A percentile compares a stretch with the other conserved stretches of the same genome.
These are phyloP conservation scores for Clitopilus hobsonii DNA, from an alignment of 768 basidiomycete genomes.

Conservation along the genomic window DNA sequence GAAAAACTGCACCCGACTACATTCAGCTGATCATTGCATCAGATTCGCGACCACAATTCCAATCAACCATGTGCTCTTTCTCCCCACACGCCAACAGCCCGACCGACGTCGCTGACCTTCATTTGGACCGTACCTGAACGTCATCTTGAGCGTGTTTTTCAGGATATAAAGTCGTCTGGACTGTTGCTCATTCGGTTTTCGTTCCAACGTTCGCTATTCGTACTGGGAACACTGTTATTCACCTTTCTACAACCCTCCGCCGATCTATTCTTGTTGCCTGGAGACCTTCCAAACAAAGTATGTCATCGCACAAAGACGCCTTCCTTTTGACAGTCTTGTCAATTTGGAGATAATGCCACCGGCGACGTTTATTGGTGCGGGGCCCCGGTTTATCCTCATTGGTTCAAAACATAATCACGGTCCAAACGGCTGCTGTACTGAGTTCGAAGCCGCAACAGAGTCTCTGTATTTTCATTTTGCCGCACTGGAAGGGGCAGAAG, in stretches of 20 bases:
- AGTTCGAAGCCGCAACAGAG: background rate
- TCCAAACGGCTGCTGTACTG: background rate
- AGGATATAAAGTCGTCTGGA: background rate
- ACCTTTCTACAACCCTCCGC: background rate
- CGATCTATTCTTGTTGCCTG: background rate
- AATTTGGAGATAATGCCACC: background rate
- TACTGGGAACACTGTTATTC: too few relatives aligned
- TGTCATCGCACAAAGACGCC: background rate
- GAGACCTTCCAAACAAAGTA: background rate
- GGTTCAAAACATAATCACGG: background rate
- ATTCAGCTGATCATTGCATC: background rate
- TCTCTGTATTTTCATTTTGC: background rate
- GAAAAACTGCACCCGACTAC: background rate
- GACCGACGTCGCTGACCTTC: background rate
- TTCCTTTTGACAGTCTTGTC: background rate
- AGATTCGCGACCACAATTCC: background rate
- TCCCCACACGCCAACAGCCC: background rate
- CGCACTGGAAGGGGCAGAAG: background rate
- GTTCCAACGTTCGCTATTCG: too few relatives aligned
- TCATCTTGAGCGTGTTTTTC: background rate
- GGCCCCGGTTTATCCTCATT: background rate
- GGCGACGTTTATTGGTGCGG: background rate
- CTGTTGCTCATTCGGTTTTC: too few relatives aligned
- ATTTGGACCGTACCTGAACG: background rate
- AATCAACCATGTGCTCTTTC: background rate